Evolutionary conservation across 2,329 filamentous ascomycete species (phyloP).

Genomic region (Trichoderma polysporum): DNA sequence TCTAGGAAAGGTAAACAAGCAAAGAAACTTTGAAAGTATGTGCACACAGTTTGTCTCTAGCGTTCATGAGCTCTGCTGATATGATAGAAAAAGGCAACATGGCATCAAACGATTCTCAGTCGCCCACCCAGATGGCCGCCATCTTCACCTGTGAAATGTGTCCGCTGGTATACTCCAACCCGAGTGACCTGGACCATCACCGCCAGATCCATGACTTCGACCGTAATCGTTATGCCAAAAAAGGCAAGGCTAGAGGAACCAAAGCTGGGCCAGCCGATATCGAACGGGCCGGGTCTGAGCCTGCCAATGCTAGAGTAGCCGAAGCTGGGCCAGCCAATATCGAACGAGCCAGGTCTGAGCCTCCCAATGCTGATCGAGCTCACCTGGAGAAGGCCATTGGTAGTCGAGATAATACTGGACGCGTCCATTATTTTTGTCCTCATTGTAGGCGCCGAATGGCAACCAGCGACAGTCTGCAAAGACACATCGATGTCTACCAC

Average conservation of each 20-base stretch:
- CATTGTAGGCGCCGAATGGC: constrained; percentile 28
- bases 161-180: constrained; percentile 23
- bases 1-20: not conserved
- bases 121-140: not conserved
- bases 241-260: not conserved
- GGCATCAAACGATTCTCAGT: not conserved
- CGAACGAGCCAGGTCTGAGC: no score
- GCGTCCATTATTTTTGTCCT: constrained; percentile 22
- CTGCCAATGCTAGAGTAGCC: no score
- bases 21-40: not conserved
- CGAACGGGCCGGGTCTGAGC: constrained; percentile 24
- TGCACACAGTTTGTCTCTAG: not conserved
- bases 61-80: not conserved
- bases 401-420: not conserved
- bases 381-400: not conserved
- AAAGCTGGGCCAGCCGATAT: not conserved
- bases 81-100: not conserved
- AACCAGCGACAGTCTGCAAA: constrained; percentile 28
- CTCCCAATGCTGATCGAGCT: no score
- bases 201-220: constrained; percentile 26
- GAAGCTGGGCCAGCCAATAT: no score
- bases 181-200: constrained; percentile 32
- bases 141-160: constrained; percentile 27
- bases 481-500: constrained; percentile 27
- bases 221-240: not conserved